Evolutionary conservation across 805 yeast species (phyloP), one percentile per base, ranked within the genome.

Genomic region (Suhomyces xylopsoci): DNA sequence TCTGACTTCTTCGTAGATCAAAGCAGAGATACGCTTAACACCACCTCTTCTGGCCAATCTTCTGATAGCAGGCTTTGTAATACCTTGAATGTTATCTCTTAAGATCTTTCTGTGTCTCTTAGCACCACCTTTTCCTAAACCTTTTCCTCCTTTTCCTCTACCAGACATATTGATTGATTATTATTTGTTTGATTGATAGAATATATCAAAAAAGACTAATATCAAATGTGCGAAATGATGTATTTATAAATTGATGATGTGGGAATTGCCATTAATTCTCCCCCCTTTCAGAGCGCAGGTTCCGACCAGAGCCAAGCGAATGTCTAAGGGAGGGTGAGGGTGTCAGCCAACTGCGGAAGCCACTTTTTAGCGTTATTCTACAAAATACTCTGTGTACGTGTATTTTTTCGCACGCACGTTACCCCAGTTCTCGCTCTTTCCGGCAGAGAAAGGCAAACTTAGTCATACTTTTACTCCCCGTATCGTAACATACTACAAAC

Each of bases 41-140:
- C 99, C 99, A 82, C 99, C 99, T 90, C 99, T 91, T 87, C 99
- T 93, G 50, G 99, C 99, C 70, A 93, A 88, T 90, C 99, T 93
- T 84, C 99, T 91, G 74, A 93, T 93, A 73, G 99, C 99, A 74
- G 99, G 99, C 86, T 93, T 93, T 60, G 99, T 93, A 76, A 93
- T 93, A 84, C 99, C 99, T 81, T 92, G 97, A 66, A 94, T 93
- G 93, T 93, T 94, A 79, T 94, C 99, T 85, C 98, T 92, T 64
- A 92, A 84, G 80, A 93, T 90, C 90, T 92, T 92, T 87, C 98
- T 90, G 91, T 93, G 99, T 81, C 99, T 91, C 87, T 93, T 93
- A 70, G 99, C 99, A 83, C 99, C 99, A 81, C 97, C 98, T 83
- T 94, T 94, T 73, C 99, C 99, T 70, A 94, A 85, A 81, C 99